phyloP scores from a whole-genome alignment of 2,329 filamentous ascomycete genomes.

The Pleomassaria siparia region DNA sequence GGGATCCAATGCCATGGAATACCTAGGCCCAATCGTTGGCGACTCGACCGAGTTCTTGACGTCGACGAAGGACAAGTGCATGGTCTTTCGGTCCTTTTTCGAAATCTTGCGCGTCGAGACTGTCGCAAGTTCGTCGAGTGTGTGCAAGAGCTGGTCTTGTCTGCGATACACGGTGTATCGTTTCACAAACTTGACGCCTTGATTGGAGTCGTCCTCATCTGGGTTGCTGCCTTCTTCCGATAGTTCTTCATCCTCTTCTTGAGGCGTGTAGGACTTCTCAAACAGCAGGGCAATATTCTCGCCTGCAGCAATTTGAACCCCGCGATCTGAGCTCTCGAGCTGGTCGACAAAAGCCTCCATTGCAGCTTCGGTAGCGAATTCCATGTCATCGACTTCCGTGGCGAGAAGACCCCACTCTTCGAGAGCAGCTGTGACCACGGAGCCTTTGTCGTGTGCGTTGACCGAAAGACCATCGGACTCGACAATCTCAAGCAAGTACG shows the following conservation, averaged over 20 bases:
- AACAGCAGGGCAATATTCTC: constrained; percentile 81
- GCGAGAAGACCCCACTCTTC: constrained; percentile 80
- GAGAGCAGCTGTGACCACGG: constrained; percentile 72
- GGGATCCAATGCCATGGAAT: constrained; percentile 64
- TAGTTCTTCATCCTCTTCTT: constrained; percentile 58
- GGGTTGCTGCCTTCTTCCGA: constrained; percentile 53
- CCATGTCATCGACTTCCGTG: constrained; percentile 73
- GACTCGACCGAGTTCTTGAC: constrained; percentile 68
- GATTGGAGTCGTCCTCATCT: constrained; percentile 36
- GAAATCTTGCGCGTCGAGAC: constrained; percentile 63
- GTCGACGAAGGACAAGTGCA: constrained; percentile 68
- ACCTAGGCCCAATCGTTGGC: constrained; percentile 66
- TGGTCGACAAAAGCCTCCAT: constrained; percentile 84
- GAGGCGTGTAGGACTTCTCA: constrained; percentile 67
- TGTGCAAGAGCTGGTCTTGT: constrained; percentile 61
- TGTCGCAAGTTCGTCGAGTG: constrained; percentile 61
- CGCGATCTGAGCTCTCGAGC: constrained; percentile 71
- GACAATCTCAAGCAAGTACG: constrained; percentile 74
- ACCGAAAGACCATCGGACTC: constrained; percentile 76
- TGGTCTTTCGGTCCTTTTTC: constrained; percentile 65
- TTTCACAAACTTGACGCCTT: constrained; percentile 52
- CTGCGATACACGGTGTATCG: constrained; percentile 69
- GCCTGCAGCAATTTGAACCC: constrained; percentile 75
- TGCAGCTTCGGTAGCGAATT: constrained; percentile 68
- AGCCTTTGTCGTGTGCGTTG: constrained; percentile 68